phyloP scores from a whole-genome alignment of 2,329 filamentous ascomycete genomes.

The Alternaria solani region DNA sequence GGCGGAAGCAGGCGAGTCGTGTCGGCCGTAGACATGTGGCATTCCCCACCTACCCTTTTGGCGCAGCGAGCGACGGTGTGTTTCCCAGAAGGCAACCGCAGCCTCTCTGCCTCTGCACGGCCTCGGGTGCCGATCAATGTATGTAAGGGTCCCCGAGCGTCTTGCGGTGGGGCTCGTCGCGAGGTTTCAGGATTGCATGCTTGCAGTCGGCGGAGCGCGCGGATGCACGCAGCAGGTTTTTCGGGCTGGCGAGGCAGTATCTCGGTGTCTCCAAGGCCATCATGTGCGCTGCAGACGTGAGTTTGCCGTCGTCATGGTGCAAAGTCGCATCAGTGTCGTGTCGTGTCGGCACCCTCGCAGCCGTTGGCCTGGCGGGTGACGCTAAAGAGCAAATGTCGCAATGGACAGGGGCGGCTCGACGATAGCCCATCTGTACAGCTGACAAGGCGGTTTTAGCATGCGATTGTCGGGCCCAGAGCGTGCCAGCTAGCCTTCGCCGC shows the following conservation, averaged over 20 bases:
- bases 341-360: slow-evolving; percentile 5
- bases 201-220: neutral
- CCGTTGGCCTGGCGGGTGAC: slow-evolving; percentile 12
- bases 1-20: neutral
- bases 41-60: slow-evolving; percentile 17
- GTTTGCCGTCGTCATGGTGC: neutral
- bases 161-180: neutral
- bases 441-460: slow-evolving; percentile 15
- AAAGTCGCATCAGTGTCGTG: neutral
- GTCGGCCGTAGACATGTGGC: neutral
- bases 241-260: neutral
- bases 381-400: slow-evolving; percentile 17
- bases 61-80: slow-evolving; percentile 5
- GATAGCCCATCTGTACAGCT: slow-evolving; percentile 9
- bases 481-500: slow-evolving; percentile 9
- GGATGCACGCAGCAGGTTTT: slow-evolving; percentile 4
- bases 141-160: slow-evolving; percentile 5
- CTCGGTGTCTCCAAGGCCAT: neutral
- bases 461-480: slow-evolving; percentile 13
- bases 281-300: neutral
- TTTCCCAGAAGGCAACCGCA: neutral
- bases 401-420: slow-evolving; percentile 15
- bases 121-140: slow-evolving; percentile 4
- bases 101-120: neutral
- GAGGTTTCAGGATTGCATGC: slow-evolving; percentile 4